phyloP scores from a whole-genome alignment of 2,329 filamentous ascomycete genomes.

The Trichoderma atrobrunneum region DNA sequence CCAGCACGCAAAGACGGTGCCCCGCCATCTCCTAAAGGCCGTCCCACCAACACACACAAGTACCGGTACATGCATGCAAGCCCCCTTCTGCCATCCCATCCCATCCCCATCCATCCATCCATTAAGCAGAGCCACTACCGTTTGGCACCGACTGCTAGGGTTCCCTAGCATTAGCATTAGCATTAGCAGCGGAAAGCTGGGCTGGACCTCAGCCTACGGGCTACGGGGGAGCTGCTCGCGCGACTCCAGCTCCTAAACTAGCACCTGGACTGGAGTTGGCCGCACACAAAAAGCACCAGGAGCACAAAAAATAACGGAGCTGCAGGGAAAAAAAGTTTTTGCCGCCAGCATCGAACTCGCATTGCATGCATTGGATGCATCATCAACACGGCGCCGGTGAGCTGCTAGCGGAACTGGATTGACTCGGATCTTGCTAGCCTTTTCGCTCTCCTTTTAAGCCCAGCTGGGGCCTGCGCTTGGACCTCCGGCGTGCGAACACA shows the following conservation, averaged over 20 bases:
- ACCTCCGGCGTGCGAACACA: not conserved
- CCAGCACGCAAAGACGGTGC: not conserved
- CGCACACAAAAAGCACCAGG: not conserved
- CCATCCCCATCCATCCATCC: not conserved
- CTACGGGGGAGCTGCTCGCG: not conserved
- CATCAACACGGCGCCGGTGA: not conserved
- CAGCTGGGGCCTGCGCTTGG: constrained; percentile 5
- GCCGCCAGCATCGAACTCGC: not conserved
- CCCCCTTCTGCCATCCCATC: not conserved
- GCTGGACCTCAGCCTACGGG: not conserved
- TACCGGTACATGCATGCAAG: not conserved
- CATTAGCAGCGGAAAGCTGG: not conserved
- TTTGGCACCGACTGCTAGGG: not conserved
- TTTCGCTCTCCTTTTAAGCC: not conserved
- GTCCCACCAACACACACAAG: not conserved
- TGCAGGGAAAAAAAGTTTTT: constrained; percentile 10
- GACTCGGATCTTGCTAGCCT: not conserved
- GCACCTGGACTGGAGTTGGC: not conserved
- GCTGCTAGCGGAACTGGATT: not conserved
- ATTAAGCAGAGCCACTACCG: not conserved
- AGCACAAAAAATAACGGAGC: not conserved
- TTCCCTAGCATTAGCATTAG: not conserved
- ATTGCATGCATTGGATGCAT: not conserved
- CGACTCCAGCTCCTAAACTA: constrained; percentile 5
- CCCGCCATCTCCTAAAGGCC: not conserved